Evolutionary conservation across 2,329 filamentous ascomycete genomes (phyloP).

Genomic region (Alternaria hordeiaustralica): DNA sequence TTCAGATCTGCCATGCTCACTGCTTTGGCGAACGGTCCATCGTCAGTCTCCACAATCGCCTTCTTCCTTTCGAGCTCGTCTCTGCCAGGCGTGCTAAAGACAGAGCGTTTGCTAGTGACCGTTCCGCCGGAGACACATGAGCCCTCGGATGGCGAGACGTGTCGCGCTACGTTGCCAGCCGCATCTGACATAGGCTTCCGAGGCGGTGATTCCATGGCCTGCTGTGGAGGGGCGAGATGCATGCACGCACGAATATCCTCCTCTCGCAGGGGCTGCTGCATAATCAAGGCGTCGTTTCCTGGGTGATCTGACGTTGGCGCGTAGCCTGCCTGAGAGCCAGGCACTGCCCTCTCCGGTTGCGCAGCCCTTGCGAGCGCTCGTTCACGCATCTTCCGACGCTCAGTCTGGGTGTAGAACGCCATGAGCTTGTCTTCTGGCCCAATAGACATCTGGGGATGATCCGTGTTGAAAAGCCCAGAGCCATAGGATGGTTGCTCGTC

Average conservation of each 20-base stretch:
- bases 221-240: not conserved
- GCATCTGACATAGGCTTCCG: not conserved
- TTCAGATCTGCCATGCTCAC: constrained; percentile 24
- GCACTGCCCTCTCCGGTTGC: not conserved
- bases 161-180: not conserved
- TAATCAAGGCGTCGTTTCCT: not conserved
- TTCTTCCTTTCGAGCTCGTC: constrained; percentile 43
- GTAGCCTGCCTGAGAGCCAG: not conserved
- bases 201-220: not conserved
- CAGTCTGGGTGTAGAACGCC: not conserved
- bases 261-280: not conserved
- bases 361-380: not conserved
- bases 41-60: constrained; percentile 26
- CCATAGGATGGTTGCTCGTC: not conserved
- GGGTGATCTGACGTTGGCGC: not conserved
- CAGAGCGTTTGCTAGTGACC: constrained; percentile 8
- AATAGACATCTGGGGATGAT: not conserved
- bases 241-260: not conserved
- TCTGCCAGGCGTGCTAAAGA: constrained; percentile 38
- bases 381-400: not conserved
- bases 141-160: constrained; percentile 2
- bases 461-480: not conserved
- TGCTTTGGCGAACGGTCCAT: constrained; percentile 30
- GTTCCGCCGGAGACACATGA: constrained; percentile 9
- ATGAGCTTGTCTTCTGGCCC: not conserved